Evolutionary conservation across 2,329 filamentous ascomycete genomes (phyloP), one percentile per base, ranked within the genome.

Genomic region (Verticillium klebahnii): DNA sequence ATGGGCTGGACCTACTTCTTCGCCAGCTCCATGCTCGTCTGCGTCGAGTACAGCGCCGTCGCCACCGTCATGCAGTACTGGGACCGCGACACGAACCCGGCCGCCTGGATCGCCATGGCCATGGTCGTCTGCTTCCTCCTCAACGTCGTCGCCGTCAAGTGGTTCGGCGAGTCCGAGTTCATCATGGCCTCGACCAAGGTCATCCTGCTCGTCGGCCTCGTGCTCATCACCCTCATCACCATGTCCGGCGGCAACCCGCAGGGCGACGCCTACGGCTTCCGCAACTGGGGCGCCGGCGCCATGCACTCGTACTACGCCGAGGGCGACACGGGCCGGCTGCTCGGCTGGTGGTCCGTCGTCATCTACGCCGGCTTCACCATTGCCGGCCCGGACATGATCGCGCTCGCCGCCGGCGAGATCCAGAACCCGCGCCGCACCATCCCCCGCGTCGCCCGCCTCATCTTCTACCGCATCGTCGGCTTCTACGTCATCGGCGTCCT

Each of bases 401-500:
- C 80, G 32, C 81, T 86, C 57, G 76, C 79, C 1, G 74, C 77
- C 2, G 79, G 78, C 55, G 88, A 91, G 73, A 83, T 87, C 19
- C 82, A 87, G 68, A 88, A 89, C 69, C 88, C 88, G 2, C 82
- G 88, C 52, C 73, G 75, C 29, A 83, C 86, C 34, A 85, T 93
- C 73, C 89, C 89, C 0, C 83, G 82, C 62, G 89, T 89, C 1
- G 91, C 85, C 76, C 91, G 90, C 66, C 86, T 86, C 56, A 87
- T 91, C 37, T 91, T 92, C 74, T 91, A 89, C 73, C 87, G 90
- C 57, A 78, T 92, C 36, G 88, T 87, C 0, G 75, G 82, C 1
- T 91, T 92, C 75, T 92, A 91, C 74, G 82, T 91, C n/a, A 78
- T 92, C 62, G 82, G 86, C 61, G 85, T 83, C 12, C 76, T 89